Evolutionary conservation across 2,329 filamentous ascomycete species (phyloP), one percentile per base, ranked within the genome.

Genomic region (Nemania abortiva): DNA sequence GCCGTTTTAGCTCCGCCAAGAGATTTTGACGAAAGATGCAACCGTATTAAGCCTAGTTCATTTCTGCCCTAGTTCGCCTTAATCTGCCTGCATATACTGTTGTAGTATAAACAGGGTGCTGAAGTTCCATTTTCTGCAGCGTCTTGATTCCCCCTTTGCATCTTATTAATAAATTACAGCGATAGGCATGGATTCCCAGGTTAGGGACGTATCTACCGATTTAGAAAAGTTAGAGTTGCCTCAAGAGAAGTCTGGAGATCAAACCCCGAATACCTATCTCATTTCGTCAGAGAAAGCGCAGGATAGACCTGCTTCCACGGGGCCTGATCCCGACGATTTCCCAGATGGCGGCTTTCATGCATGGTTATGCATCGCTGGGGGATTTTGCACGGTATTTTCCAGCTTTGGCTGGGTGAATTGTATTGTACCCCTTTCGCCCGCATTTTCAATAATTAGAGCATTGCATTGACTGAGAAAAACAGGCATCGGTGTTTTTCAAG

Each of bases 331-430:
- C 6, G 37, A 57, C 24, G 55, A 5, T 34, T 72, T 70, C 45
- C 72, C 72, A 4, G 72, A 74, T 50, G 71, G 71, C 45, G 72
- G 72, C 31, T 68, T 72, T 22, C 9, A 68, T 10, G 72, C 72
- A n/a, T 74, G 72, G 72, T 31, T 73, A 11, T 72, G 69, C 55
- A 69, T 74, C 29, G 71, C 71, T 10, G 72, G 72, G 10, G 71
- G 72, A 11, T 74, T 73, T n/a, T 71, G 69, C 18, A 66, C 68
- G 0, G 39, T 70, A 3, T 74, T 74, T 63, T 65, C 65, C 31
- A 73, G 69, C 57, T 72, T 73, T 55, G 72, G 72, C 53, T 72
- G 69, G 71, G 65, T 74, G 31, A 73, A 72, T 56, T 73, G 72
- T 74, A 71, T 37, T 20, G 27, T 6, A 5, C 31, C 53, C 3